Evolutionary conservation across 129 eudicot genomes (phyloP), one percentile per base, ranked within the genome.

Genomic region (Saposhnikovia divaricata): DNA sequence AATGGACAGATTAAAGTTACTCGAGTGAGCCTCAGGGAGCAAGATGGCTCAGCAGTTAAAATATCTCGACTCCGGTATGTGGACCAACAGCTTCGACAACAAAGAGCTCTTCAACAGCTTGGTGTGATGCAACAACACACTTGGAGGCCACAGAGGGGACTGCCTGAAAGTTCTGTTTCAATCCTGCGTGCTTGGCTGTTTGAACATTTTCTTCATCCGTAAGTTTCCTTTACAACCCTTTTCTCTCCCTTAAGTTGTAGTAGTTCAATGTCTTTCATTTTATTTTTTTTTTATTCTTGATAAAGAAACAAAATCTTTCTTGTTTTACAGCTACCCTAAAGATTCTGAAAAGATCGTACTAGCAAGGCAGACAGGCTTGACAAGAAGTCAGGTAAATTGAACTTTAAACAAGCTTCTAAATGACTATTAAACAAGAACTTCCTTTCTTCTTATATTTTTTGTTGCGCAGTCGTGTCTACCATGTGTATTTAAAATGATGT

Each of bases 1-100:
- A 89, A 82, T 19, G 87, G 82, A 23, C 92, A 92, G 83, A 86
- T 92, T 78, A 85, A 69, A 68, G 74, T 78, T 13, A 75, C 92
- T 61, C 86, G 85, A 69, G 86, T 81, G 78, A 89, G 85, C 83
- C 92, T 92, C 3, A 96, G 98, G 23, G 96, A 89, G 73, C 85
- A 88, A 65, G 98, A 89, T 80, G 86, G 87, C 72, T 77, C 80
- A 34, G 76, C 93, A 45, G 84, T 90, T 37, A 91, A 92, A 70
- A 90, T 92, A 63, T 87, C 98, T 9, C 86, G 90, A 34, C 90
- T 87, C 3, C 82, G 88, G 19, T 82, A 72, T 55, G 82, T 85
- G 44, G 87, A 85, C 80, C 87, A 78, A 63, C 80, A 85, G 59
- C 80, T 85, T 44, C 69, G 85, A 19, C 77, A 84, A 42, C 84